Base-by-base conservation (phyloP, 1,284 basidiomycete species). In the Leccinum colubrinum region DNA sequence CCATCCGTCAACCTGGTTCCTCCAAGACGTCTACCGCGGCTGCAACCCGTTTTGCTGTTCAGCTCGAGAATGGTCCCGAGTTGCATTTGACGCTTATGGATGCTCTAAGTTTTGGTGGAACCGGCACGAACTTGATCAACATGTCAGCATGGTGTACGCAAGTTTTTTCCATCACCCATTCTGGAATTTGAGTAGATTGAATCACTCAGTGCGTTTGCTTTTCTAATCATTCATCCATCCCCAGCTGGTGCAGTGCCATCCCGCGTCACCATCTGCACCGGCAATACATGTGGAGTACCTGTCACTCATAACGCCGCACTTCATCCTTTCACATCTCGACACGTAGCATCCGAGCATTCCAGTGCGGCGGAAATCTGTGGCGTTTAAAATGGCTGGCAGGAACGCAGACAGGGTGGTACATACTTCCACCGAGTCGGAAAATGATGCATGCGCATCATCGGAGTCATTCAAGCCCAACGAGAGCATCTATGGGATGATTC, bases 101-200 rank as follows among this genome's bases (percentile, higher is more conserved):
- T 46, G 6, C 5, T 7, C 11, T 15, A 4, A 22, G 7, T 41
- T 6, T 59, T 1, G n/a, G 35, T 48, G 1, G 2, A 14, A n/a
- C 50, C 66, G 27, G 64, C 25, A 6, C 8, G 8, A 17, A 6
- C 2, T 3, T 11, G 9, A 59, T 51, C 52, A 65, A 2, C 62
- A 70, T 30, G 66, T 72, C 0, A 70, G 57, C 20, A 67, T 70
- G 69, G 64, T 73, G 0, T 72, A 70, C 9, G 66, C 69, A 3
- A 66, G 30, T 46, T 58, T 51, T 52, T 70, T 72, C 35, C 71
- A 73, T 50, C 30, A 33, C 70, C 71, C 8, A 67, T 65, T 59
- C 27, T 73, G 71, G 69, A 64, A 73, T 12, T 71, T 70, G 37
- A 56, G 66, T 56, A 9, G 14, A 43, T 8, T 20, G 0, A 1